Conservation (phyloP, 768 basidiomycete genomes). For the Leccinum subgranulosum region DNA sequence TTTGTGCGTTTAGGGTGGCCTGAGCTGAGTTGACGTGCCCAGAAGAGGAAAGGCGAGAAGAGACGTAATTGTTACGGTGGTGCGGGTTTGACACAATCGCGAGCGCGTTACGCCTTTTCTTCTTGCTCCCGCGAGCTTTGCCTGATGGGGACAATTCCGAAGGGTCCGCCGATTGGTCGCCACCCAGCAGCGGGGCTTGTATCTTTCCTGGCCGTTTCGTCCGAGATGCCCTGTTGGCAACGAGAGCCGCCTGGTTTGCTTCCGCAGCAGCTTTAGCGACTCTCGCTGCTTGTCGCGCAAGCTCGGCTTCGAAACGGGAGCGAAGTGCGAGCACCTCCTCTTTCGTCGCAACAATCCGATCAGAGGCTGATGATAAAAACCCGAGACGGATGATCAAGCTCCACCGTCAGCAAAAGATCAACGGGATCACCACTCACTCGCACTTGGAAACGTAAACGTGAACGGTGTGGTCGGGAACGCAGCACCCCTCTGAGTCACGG, state of each 20-base stretch:
- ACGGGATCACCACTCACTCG: constrained; percentile 58
- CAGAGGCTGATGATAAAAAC: constrained; percentile 52
- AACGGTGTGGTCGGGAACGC: constrained; percentile 55
- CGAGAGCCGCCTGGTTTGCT: constrained; percentile 48
- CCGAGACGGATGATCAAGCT: constrained; percentile 25
- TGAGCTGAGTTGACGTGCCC: constrained; percentile 38
- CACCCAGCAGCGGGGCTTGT: constrained; percentile 31
- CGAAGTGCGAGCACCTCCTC: constrained; percentile 66
- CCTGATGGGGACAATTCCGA: constrained; percentile 35
- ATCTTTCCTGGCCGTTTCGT: constrained; percentile 38
- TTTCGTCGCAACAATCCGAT: constrained; percentile 65
- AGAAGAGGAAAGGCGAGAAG: constrained; percentile 68
- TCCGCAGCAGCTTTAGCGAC: constrained; percentile 46
- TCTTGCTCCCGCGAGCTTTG: constrained; percentile 50
- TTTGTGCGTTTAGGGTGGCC: constrained; percentile 41
- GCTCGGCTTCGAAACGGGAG: constrained; percentile 68
- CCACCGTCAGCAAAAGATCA: constrained; percentile 14
- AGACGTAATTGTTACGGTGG: constrained; percentile 91
- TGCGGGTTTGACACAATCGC: constrained; percentile 96
- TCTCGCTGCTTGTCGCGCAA: constrained; percentile 65
- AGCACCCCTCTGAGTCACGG: constrained; percentile 24
- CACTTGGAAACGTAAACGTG: constrained; percentile 57
- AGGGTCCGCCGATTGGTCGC: constrained; percentile 37
- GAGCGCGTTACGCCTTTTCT: constrained; percentile 90
- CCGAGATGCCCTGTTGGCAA: constrained; percentile 33